Evolutionary conservation across 371 early-diverging fungal species (phyloP).

Genomic region (Mortierella sp.): DNA sequence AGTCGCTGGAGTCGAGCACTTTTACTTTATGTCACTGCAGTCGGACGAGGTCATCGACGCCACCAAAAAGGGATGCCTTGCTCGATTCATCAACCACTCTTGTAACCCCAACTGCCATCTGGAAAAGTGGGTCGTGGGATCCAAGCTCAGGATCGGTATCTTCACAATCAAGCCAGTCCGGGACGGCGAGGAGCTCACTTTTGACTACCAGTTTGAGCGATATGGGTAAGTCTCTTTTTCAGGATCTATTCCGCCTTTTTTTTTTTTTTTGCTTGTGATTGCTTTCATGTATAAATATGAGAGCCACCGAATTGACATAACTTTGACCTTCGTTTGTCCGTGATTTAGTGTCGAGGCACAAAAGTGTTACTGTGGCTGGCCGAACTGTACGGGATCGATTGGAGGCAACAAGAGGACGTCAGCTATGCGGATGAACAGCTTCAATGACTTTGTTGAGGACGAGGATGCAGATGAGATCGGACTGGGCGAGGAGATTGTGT

Average conservation of each 20-base stretch:
- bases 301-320: too few species aligned
- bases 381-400: constrained; percentile 91
- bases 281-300: too few species aligned
- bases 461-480: constrained; percentile 64
- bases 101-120: constrained; percentile 93
- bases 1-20: constrained; percentile 86
- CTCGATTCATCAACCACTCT: constrained; percentile 95
- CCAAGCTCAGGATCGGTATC: constrained; percentile 84
- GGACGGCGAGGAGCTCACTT: constrained; percentile 90
- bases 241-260: not conserved
- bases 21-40: constrained; percentile 97
- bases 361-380: constrained; percentile 92
- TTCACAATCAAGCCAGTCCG: constrained; percentile 79
- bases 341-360: constrained; percentile 85
- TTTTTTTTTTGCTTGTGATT: not conserved
- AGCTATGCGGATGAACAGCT: constrained; percentile 50
- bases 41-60: constrained; percentile 95
- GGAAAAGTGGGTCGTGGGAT: constrained; percentile 91
- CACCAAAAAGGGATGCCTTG: constrained; percentile 84
- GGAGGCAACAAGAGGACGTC: constrained; percentile 75
- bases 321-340: too few species aligned
- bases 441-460: constrained; percentile 56
- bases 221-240: constrained; percentile 64
- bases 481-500: constrained; percentile 57
- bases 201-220: constrained; percentile 94